Base-by-base conservation (phyloP, 208 protist genomes). In the Novymonas esmeraldas region DNA sequence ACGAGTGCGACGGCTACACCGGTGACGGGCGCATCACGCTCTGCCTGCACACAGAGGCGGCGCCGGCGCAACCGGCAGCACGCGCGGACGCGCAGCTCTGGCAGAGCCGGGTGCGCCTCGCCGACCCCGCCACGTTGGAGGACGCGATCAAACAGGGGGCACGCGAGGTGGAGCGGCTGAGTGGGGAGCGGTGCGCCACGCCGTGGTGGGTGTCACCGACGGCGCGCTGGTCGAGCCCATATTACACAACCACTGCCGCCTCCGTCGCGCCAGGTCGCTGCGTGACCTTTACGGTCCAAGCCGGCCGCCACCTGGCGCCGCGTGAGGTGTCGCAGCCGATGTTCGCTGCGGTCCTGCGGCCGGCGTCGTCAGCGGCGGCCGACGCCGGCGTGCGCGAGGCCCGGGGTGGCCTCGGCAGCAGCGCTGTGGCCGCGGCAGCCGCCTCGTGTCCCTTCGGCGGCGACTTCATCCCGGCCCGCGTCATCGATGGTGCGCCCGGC, bases 1-100 rank as follows among this genome's bases (percentile, higher is more conserved):
- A 96, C 73, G 91, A 96, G 75, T 96, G 91, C 57, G 88, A 94
- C 58, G 85, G 77, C n/a, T 96, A 96, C 76, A 91, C 81, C 22
- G 84, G 87, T 6, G 16, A 61, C 24, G 85, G 83, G 5, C 58
- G 65, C 44, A 78, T 96, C 38, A 85, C 84, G 14, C 78, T 96
- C 45, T 96, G 91, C 65, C 70, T 96, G 24, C 84, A 92, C 63
- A 81, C 85, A 0, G 82, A 87, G 41, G 62, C 44, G 1, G 31
- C 57, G 6, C 28, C 33, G 5, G 10, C 29, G 20, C 54, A 22
- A 11, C 36, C 42, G 42, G 18, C 55, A 20, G 18, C 55, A 20
- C 55, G 42, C 34, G 26, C 38, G 41, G 52, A 79, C 28, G 57
- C 39, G n/a, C 49, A 62, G 20, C 44, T 52, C 39, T 84, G 77